phyloP scores from a whole-genome alignment of 139 green algal genomes.

The Yamagishiella unicocca region DNA sequence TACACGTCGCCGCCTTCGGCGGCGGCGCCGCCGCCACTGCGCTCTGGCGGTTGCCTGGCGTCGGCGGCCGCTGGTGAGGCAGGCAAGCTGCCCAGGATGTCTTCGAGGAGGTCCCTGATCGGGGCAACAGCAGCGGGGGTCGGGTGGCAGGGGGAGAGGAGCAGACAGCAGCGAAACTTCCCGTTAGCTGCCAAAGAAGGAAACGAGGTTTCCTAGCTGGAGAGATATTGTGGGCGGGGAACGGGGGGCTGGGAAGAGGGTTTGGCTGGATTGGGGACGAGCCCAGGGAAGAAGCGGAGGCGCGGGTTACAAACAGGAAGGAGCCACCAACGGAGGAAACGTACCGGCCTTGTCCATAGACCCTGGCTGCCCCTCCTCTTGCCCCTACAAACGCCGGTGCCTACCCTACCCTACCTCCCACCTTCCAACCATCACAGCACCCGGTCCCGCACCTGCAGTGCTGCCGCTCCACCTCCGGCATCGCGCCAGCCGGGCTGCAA shows the following conservation, averaged over 20 bases:
- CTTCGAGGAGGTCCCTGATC: constrained; percentile 20
- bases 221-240: too few relatives aligned
- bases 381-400: too few relatives aligned
- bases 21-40: not conserved
- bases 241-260: not conserved
- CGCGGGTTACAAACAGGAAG: too few relatives aligned
- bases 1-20: not conserved
- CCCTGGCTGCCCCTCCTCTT: too few relatives aligned
- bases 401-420: too few relatives aligned
- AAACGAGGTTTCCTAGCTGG: too few relatives aligned
- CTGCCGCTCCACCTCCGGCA: not conserved
- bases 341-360: too few relatives aligned
- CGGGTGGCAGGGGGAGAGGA: not conserved
- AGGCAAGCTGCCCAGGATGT: constrained; percentile 14
- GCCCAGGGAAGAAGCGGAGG: too few relatives aligned
- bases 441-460: constrained; percentile 28
- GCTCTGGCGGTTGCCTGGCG: not conserved
- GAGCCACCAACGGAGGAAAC: too few relatives aligned
- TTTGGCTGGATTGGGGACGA: not conserved
- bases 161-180: not conserved
- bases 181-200: too few relatives aligned
- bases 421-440: not conserved
- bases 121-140: not conserved
- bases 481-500: not conserved
- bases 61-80: not conserved